phyloP scores from a whole-genome alignment of 2,329 filamentous ascomycete species.

The Didymella exigua region DNA sequence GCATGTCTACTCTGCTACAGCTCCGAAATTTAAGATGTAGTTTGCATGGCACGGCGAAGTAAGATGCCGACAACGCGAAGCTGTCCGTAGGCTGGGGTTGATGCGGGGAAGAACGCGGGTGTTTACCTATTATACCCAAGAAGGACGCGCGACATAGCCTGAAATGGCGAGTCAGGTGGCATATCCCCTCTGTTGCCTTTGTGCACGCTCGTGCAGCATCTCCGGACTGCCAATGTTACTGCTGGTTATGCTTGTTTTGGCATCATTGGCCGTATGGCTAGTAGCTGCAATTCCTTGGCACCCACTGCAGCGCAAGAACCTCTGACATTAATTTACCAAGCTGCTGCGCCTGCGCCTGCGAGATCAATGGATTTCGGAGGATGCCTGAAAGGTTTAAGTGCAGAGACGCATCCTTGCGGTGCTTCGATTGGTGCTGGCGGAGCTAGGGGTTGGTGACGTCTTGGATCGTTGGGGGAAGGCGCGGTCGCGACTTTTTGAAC shows the following conservation, averaged over 20 bases:
- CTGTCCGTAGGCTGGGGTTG: conserved; percentile 1
- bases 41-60: conserved; percentile 1
- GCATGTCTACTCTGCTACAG: conserved; percentile 6
- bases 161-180: conserved; percentile 3
- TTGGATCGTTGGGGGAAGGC: conserved; percentile 36
- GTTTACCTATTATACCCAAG: neutral
- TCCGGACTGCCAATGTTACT: neutral
- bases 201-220: conserved; percentile 2
- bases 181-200: neutral
- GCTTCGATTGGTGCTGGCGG: conserved; percentile 19
- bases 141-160: conserved; percentile 5
- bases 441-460: conserved; percentile 36
- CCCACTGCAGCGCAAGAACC: neutral
- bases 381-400: neutral
- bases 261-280: neutral
- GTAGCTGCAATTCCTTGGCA: neutral
- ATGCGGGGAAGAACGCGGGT: conserved; percentile 13
- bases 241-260: neutral
- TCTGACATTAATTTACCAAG: neutral
- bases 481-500: conserved; percentile 37
- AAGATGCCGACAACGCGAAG: neutral
- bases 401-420: conserved; percentile 7
- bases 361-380: neutral
- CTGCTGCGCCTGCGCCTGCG: conserved; percentile 1
- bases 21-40: neutral